A percentile compares a stretch with the other conserved stretches of the same genome.
phyloP scores from a whole-genome alignment of 768 basidiomycete species.

The Arthromyces matolae region DNA sequence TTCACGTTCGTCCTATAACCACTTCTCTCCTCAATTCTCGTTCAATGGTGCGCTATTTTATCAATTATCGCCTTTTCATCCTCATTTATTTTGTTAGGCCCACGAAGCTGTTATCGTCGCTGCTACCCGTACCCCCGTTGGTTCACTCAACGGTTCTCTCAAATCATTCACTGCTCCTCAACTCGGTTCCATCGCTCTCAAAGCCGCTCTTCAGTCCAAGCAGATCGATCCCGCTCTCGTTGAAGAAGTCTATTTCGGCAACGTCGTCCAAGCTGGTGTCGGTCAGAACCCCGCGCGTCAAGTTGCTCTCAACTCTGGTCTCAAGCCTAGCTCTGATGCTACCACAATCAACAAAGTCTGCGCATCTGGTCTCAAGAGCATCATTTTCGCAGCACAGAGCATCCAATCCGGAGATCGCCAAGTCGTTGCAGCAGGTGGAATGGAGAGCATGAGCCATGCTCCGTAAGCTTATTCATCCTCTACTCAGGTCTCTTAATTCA shows the following conservation, averaged over 20 bases:
- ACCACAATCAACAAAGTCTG: slow-evolving; percentile 99
- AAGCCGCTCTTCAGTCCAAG: slow-evolving; percentile 80
- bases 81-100: slow-evolving; percentile 26
- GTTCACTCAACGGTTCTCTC: slow-evolving; percentile 86
- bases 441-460: slow-evolving; percentile 99
- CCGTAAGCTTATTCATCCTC: slow-evolving; percentile 58
- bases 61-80: slow-evolving; percentile 14
- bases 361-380: slow-evolving; percentile 93
- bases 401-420: slow-evolving; percentile 83
- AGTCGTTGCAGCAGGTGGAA: slow-evolving; percentile 92
- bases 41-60: slow-evolving; percentile 41
- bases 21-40: slow-evolving; percentile 42
- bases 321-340: slow-evolving; percentile 83
- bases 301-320: slow-evolving; percentile 88
- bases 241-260: slow-evolving; percentile 97
- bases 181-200: slow-evolving; percentile 85
- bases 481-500: not conserved
- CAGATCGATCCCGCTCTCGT: slow-evolving; percentile 75
- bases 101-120: slow-evolving; percentile 92
- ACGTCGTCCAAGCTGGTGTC: slow-evolving; percentile 95
- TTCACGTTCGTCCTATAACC: slow-evolving; percentile 34
- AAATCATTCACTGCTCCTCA: slow-evolving; percentile 88
- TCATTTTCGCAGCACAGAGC: slow-evolving; percentile 90
- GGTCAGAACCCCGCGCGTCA: slow-evolving; percentile 99
- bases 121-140: slow-evolving; percentile 91